phyloP scores from a whole-genome alignment of 345 rosid genomes.

The Melaleuca alternifolia region DNA sequence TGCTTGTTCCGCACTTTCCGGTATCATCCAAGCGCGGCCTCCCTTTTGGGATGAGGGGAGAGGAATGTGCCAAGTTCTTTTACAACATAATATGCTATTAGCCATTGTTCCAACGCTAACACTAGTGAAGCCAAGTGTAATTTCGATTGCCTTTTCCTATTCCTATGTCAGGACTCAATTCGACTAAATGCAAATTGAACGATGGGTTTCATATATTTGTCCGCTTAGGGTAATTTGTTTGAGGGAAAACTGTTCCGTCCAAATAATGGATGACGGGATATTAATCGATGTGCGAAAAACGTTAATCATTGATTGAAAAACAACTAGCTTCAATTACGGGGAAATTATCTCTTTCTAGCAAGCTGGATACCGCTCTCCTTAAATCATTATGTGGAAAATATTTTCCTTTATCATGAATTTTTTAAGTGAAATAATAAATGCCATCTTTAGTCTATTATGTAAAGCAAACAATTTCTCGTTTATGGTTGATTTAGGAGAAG shows the following conservation, averaged over 20 bases:
- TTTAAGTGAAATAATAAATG: neutral
- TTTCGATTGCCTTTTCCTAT: neutral
- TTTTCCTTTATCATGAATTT: neutral
- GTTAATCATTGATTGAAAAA: neutral
- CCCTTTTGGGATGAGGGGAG: neutral
- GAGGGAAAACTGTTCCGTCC: neutral
- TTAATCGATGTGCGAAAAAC: neutral
- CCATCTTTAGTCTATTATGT: too few relatives aligned
- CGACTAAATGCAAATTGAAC: neutral
- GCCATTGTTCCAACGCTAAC: neutral
- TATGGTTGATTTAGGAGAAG: neutral
- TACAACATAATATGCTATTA: neutral
- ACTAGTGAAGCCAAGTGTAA: neutral
- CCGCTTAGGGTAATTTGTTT: neutral
- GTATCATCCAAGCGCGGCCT: neutral
- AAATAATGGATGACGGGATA: neutral
- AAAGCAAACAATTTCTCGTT: neutral
- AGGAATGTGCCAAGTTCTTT: neutral
- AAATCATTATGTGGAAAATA: neutral
- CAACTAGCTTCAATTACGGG: too few relatives aligned
- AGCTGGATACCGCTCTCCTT: accelerated
- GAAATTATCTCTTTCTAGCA: neutral
- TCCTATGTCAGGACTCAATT: neutral
- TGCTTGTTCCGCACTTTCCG: neutral
- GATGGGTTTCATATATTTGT: neutral